Percentiles rank a stretch among this genome's conserved stretches.
Conservation (phyloP, 2,329 filamentous ascomycete genomes). For the Escovopsis sp. region DNA sequence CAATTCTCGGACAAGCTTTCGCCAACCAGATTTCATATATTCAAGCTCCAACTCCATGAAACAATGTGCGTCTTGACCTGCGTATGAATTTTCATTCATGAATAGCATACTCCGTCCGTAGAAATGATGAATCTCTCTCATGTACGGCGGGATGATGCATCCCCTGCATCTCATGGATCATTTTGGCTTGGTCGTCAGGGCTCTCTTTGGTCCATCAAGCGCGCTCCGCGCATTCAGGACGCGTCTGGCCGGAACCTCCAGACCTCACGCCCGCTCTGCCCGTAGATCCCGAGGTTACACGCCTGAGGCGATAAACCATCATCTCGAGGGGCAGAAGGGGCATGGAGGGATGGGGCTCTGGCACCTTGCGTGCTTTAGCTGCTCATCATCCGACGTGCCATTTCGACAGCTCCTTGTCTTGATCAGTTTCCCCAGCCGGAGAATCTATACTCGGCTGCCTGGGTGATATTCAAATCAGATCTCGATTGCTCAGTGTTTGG, state of each 20-base stretch:
- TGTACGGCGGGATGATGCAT: background rate
- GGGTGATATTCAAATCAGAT: constrained; percentile 1
- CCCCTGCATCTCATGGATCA: background rate
- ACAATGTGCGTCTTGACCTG: too few relatives aligned
- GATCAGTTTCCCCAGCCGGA: background rate
- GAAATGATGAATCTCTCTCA: background rate
- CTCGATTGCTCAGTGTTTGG: constrained; percentile 27
- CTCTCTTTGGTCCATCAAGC: constrained; percentile 44
- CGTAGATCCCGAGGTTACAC: constrained; percentile 24
- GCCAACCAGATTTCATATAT: too few relatives aligned
- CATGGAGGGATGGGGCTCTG: background rate
- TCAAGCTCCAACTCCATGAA: too few relatives aligned
- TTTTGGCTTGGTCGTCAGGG: constrained; percentile 17
- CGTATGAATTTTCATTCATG: too few relatives aligned
- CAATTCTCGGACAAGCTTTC: too few relatives aligned
- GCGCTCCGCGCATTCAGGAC: constrained; percentile 23
- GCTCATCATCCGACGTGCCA: constrained; percentile 35
- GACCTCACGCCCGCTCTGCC: too few relatives aligned
- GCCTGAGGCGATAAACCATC: constrained; percentile 15
- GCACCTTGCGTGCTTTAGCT: constrained; percentile 16
- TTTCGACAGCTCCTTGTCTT: constrained; percentile 1
- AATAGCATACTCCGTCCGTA: too few relatives aligned
- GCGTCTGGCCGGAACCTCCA: constrained; percentile 10
- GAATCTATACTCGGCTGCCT: too few relatives aligned
- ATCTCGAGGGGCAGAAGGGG: background rate